Percentiles rank a stretch among this genome's conserved stretches.
Evolutionary conservation across 108 stramenopile genomes (phyloP).

Genomic region (Epithemia pelagica): DNA sequence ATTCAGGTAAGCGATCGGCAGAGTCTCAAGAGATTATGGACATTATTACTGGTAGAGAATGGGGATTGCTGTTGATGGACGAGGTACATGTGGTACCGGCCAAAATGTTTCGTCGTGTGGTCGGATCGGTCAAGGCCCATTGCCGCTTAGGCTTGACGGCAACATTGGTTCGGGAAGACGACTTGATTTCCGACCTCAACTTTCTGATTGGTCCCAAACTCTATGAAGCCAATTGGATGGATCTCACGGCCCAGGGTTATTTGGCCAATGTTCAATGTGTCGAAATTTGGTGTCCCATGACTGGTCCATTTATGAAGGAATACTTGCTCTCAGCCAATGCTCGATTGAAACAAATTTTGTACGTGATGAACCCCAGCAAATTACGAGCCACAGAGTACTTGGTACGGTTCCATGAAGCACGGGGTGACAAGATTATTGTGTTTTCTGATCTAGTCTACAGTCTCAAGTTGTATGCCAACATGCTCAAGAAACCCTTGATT

Average conservation of each 20-base stretch:
- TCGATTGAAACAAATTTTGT: conserved; percentile 85
- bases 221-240: conserved; percentile 99
- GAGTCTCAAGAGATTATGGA: conserved; percentile 87
- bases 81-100: conserved; percentile 97
- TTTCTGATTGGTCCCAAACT: conserved; percentile 99
- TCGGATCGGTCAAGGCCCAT: conserved; percentile 93
- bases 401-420: conserved; percentile 87
- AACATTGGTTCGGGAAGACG: conserved; percentile 98
- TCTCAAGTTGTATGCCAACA: conserved; percentile 82
- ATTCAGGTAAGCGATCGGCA: conserved; percentile 79
- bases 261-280: conserved; percentile 98
- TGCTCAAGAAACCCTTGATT: conserved; percentile 83
- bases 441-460: conserved; percentile 95
- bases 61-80: conserved; percentile 98
- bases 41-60: conserved; percentile 84
- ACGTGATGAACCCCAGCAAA: conserved; percentile 98
- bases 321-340: conserved; percentile 79
- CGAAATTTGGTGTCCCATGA: conserved; percentile 99
- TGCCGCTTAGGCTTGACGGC: conserved; percentile 97
- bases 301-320: conserved; percentile 93
- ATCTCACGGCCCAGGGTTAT: conserved; percentile 94
- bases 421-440: conserved; percentile 97
- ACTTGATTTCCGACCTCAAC: conserved; percentile 93
- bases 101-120: conserved; percentile 89
- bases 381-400: conserved; percentile 88